Conservation (phyloP, 441 rosid species). For the Omphalea diandra region DNA sequence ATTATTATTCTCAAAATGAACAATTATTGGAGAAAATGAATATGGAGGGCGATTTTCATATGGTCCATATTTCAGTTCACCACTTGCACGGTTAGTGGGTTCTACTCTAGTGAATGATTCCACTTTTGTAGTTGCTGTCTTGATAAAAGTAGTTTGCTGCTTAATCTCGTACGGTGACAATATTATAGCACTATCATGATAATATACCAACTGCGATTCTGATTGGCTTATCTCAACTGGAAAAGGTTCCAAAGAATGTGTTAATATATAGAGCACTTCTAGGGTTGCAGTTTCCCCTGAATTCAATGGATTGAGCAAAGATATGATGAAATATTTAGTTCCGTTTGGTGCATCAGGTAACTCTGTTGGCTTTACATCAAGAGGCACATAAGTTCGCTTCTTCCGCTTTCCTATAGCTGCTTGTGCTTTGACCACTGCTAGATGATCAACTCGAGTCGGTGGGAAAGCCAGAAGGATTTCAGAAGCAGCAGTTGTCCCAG, state of each 20-base stretch:
- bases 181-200: constrained; percentile 69
- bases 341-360: constrained; percentile 77
- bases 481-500: constrained; percentile 56
- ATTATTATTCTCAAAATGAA: constrained; percentile 92
- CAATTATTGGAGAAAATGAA: constrained; percentile 69
- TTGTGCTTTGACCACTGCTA: constrained; percentile 77
- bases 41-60: constrained; percentile 70
- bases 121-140: constrained; percentile 76
- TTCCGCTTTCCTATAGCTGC: constrained; percentile 59
- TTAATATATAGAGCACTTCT: constrained; percentile 75
- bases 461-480: constrained; percentile 85
- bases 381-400: constrained; percentile 54
- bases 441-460: constrained; percentile 60
- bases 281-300: constrained; percentile 63
- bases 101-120: constrained; percentile 87
- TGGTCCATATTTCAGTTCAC: constrained; percentile 89
- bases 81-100: constrained; percentile 69
- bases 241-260: constrained; percentile 90
- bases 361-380: constrained; percentile 66
- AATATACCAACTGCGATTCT: constrained; percentile 89
- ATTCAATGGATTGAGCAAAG: constrained; percentile 58
- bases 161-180: constrained; percentile 78
- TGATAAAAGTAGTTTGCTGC: constrained; percentile 71
- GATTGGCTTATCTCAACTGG: constrained; percentile 90
- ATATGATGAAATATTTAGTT: constrained; percentile 50